Evolutionary conservation across 2,329 filamentous ascomycete genomes (phyloP).

Genomic region (Colletotrichum gloeosporioides): DNA sequence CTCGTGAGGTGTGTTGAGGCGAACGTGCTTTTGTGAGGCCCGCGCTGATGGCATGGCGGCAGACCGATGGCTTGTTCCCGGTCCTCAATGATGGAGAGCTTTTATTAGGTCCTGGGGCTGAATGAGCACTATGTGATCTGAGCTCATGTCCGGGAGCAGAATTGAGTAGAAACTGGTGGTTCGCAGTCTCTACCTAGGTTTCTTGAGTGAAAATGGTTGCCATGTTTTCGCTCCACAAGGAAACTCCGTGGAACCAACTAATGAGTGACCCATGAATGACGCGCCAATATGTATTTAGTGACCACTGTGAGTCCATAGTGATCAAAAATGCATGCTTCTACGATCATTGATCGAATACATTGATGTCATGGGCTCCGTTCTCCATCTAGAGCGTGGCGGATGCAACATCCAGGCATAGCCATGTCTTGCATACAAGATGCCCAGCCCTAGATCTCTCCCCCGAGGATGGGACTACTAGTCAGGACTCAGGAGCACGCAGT

Average conservation of each 20-base stretch:
- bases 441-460: background rate
- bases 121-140: background rate
- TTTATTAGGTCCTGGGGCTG: background rate
- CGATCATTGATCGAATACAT: background rate
- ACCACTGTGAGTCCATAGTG: background rate
- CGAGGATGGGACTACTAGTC: background rate
- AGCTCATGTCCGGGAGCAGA: background rate
- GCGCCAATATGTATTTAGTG: background rate
- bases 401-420: background rate
- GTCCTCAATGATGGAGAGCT: background rate
- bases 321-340: background rate
- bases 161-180: background rate
- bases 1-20: background rate
- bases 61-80: background rate
- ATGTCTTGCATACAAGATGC: background rate
- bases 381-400: background rate
- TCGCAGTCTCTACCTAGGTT: background rate
- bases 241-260: too few relatives aligned
- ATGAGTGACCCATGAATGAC: background rate
- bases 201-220: background rate
- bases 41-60: background rate
- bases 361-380: too few relatives aligned
- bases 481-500: background rate
- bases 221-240: background rate
- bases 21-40: background rate